A percentile compares a stretch with the other conserved stretches of the same genome.
These are phyloP conservation scores for Przewalskia tangutica DNA, from an alignment of 257 asterid genomes.

Conservation along the genomic window DNA sequence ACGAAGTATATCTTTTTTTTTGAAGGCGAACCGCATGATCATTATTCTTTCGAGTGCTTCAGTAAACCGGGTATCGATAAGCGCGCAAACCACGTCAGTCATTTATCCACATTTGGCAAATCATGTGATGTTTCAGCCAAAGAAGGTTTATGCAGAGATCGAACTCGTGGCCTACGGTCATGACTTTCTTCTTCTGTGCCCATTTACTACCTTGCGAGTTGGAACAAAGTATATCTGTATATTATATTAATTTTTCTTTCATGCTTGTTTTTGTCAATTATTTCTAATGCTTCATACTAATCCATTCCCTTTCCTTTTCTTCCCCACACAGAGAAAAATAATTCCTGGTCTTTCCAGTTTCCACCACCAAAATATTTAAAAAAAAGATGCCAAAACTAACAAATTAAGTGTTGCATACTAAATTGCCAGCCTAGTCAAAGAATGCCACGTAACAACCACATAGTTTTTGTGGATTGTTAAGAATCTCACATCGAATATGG, in stretches of 20 bases:
- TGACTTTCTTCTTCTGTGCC: too few species aligned
- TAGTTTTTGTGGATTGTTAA: not conserved
- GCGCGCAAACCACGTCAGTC: too few species aligned
- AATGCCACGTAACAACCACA: conserved; percentile 7
- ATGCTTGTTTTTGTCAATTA: not conserved
- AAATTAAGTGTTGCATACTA: not conserved
- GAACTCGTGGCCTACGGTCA: too few species aligned
- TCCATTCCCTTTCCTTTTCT: not conserved
- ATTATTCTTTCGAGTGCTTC: too few species aligned
- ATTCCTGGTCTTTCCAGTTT: not conserved
- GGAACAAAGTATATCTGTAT: not conserved
- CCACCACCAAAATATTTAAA: not conserved
- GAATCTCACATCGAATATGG: too few species aligned
- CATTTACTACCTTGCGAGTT: too few species aligned
- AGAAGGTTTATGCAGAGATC: too few species aligned
- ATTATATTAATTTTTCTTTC: not conserved
- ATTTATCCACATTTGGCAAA: too few species aligned
- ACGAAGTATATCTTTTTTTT: too few species aligned
- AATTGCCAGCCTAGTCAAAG: conserved; percentile 16
- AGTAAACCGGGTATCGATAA: too few species aligned
- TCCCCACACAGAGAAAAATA: not conserved
- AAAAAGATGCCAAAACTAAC: not conserved
- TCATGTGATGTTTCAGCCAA: too few species aligned
- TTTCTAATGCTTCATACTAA: not conserved
- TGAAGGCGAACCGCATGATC: too few species aligned